These are phyloP conservation scores for Ophiostoma australiae DNA, from an alignment of 2,329 filamentous ascomycete species.

Conservation along the genomic window DNA sequence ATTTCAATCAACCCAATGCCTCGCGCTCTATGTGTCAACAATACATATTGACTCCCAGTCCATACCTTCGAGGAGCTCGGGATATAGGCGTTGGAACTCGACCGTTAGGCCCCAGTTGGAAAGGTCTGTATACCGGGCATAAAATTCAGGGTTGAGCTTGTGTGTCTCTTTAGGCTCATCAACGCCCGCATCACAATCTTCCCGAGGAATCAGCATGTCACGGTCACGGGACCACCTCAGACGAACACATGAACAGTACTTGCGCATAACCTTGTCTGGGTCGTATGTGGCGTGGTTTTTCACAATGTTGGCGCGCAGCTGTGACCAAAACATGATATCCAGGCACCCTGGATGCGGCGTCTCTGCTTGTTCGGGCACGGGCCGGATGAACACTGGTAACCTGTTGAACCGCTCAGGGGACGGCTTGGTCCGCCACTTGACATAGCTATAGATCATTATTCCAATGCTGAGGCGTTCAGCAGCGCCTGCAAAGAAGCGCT, in stretches of 20 bases:
- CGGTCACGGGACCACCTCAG: conserved; percentile 17
- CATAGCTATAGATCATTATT: conserved; percentile 15
- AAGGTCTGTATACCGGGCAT: conserved; percentile 10
- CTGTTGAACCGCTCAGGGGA: conserved; percentile 2
- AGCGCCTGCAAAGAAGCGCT: conserved; percentile 2
- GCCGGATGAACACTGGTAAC: conserved; percentile 16
- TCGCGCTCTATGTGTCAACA: neutral
- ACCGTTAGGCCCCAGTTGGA: conserved; percentile 17
- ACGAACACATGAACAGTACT: conserved; percentile 14
- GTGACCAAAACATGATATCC: conserved; percentile 17
- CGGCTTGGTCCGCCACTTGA: conserved; percentile 22
- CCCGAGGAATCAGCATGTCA: neutral
- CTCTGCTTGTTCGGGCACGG: conserved; percentile 8
- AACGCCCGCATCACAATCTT: neutral
- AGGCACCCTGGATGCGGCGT: conserved; percentile 17
- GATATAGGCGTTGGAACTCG: conserved; percentile 16
- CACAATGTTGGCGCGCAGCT: conserved; percentile 13
- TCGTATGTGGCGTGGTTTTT: conserved; percentile 14
- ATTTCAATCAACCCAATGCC: neutral
- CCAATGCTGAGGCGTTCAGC: conserved; percentile 16
- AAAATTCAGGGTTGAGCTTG: conserved; percentile 15
- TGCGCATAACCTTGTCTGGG: conserved; percentile 15
- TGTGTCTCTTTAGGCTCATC: neutral
- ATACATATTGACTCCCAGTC: conserved; percentile 14
- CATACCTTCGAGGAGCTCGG: conserved; percentile 17